Conservation (phyloP, 1,139 yeast genomes). For the Pichia sorboxylosa region DNA sequence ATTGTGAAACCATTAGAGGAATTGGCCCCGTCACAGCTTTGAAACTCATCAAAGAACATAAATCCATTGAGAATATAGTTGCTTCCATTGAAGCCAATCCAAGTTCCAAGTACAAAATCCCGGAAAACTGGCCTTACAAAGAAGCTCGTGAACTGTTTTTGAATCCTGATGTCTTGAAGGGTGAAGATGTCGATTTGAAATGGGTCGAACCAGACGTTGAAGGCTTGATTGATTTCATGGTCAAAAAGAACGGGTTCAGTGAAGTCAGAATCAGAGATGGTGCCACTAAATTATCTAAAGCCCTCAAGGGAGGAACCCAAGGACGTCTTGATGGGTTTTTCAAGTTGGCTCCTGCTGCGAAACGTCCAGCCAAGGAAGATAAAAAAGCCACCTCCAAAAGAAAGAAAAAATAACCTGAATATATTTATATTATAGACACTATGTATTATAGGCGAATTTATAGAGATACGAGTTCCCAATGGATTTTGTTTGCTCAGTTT, state of each 20-base stretch:
- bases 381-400: slow-evolving; percentile 18
- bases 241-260: slow-evolving; percentile 70
- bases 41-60: slow-evolving; percentile 78
- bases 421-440: too few relatives aligned
- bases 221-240: slow-evolving; percentile 62
- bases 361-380: slow-evolving; percentile 27
- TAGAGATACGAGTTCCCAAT: too few relatives aligned
- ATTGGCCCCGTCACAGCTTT: slow-evolving; percentile 93
- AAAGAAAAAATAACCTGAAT: slow-evolving; percentile 13
- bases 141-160: slow-evolving; percentile 79
- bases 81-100: slow-evolving; percentile 50
- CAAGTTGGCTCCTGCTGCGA: slow-evolving; percentile 25
- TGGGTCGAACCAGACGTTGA: slow-evolving; percentile 75
- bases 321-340: slow-evolving; percentile 91
- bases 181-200: slow-evolving; percentile 51
- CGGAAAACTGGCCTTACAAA: slow-evolving; percentile 89
- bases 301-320: slow-evolving; percentile 75
- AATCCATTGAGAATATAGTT: slow-evolving; percentile 65
- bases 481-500: too few relatives aligned
- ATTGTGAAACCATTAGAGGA: slow-evolving; percentile 89
- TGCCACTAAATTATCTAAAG: slow-evolving; percentile 74
- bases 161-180: slow-evolving; percentile 64
- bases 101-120: slow-evolving; percentile 63
- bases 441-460: neutral
- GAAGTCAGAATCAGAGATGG: slow-evolving; percentile 88